phyloP scores from a whole-genome alignment of 2,329 filamentous ascomycete genomes.

The Ambrosiella beaveri region DNA sequence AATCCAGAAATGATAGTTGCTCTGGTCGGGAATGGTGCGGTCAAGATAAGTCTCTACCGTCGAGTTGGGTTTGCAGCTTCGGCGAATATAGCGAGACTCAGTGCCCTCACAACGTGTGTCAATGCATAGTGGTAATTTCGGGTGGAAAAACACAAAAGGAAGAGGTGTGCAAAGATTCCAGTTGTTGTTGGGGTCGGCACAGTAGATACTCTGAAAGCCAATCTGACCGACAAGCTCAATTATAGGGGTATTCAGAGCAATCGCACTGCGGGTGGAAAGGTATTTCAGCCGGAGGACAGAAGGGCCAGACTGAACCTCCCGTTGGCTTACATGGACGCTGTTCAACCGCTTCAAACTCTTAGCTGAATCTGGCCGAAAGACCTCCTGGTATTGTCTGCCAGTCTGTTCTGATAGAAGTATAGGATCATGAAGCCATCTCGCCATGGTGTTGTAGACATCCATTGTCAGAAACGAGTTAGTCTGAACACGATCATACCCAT shows the following conservation, averaged over 20 bases:
- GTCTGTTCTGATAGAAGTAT: constrained; percentile 50
- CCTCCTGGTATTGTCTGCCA: constrained; percentile 45
- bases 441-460: constrained; percentile 54
- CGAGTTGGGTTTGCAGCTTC: constrained; percentile 86
- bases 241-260: constrained; percentile 39
- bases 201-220: constrained; percentile 57
- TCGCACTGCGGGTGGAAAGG: constrained; percentile 33
- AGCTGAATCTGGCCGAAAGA: constrained; percentile 42
- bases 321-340: constrained; percentile 21
- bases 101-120: constrained; percentile 82
- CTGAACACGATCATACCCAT: constrained; percentile 36
- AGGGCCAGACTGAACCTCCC: background rate
- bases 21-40: background rate
- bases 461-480: constrained; percentile 68
- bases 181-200: constrained; percentile 44
- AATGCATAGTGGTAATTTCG: constrained; percentile 75
- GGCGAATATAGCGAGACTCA: constrained; percentile 68
- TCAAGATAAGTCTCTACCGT: constrained; percentile 72
- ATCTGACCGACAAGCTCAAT: constrained; percentile 64
- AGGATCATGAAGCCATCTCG: constrained; percentile 61
- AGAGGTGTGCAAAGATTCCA: constrained; percentile 48
- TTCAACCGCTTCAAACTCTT: constrained; percentile 27
- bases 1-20: constrained; percentile 77
- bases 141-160: constrained; percentile 77
- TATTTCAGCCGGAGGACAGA: constrained; percentile 48